A percentile compares a stretch with the other conserved stretches of the same genome.
Evolutionary conservation across 225 moss, liverwort and hornwort species (phyloP).

Genomic region (Polytrichum commune): DNA sequence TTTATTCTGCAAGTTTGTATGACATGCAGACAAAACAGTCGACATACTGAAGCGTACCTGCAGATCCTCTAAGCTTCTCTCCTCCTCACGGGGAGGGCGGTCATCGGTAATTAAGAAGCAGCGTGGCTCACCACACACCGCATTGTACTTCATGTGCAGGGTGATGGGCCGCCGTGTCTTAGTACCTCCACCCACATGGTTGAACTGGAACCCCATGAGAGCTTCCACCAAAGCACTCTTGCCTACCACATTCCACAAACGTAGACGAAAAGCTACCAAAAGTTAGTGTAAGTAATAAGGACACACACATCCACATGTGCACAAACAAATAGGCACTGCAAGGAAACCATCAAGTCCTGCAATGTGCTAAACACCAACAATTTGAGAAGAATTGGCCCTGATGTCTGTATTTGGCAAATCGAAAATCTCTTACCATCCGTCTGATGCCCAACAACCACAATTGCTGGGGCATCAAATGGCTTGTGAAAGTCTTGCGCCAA

Average conservation of each 20-base stretch:
- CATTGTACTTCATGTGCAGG: slow-evolving; percentile 94
- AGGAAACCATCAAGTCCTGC: too few relatives aligned
- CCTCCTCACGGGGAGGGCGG: slow-evolving; percentile 71
- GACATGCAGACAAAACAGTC: not conserved
- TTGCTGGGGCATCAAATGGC: slow-evolving; percentile 99
- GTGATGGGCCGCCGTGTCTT: slow-evolving; percentile 98
- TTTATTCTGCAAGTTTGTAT: not conserved
- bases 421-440: slow-evolving; percentile 56
- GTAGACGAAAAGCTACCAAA: too few relatives aligned
- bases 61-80: slow-evolving; percentile 82
- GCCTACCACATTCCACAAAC: slow-evolving; percentile 21
- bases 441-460: slow-evolving; percentile 96
- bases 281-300: too few relatives aligned
- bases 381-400: too few relatives aligned
- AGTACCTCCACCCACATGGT: slow-evolving; percentile 98
- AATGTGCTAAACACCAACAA: too few relatives aligned
- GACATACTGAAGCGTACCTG: slow-evolving; percentile 33
- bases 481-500: slow-evolving; percentile 96
- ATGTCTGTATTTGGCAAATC: not conserved
- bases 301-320: too few relatives aligned
- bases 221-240: slow-evolving; percentile 98
- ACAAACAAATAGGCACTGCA: too few relatives aligned
- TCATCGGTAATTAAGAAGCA: slow-evolving; percentile 84
- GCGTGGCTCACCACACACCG: slow-evolving; percentile 71
- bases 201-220: slow-evolving; percentile 97